These are phyloP conservation scores for Diaporthe helianthi DNA, from an alignment of 2,329 filamentous ascomycete genomes.

Conservation along the genomic window DNA sequence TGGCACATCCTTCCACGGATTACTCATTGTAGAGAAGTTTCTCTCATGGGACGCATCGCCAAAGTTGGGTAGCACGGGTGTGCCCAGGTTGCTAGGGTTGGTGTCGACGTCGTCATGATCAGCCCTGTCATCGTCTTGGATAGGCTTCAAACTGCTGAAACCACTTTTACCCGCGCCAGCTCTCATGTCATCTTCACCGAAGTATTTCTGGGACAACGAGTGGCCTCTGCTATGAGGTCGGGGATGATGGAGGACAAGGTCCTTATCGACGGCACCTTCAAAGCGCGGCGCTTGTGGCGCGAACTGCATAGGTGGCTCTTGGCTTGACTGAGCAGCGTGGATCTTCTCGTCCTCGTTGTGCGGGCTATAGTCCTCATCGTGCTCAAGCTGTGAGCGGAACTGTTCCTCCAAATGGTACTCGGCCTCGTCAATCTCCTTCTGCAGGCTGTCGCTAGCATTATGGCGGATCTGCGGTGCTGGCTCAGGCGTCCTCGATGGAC, in stretches of 20 bases:
- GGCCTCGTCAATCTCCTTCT: slow-evolving; percentile 84
- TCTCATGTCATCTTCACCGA: slow-evolving; percentile 59
- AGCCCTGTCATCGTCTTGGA: slow-evolving; percentile 58
- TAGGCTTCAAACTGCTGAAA: slow-evolving; percentile 47
- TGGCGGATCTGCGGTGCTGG: slow-evolving; percentile 59
- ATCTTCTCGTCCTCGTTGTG: slow-evolving; percentile 54
- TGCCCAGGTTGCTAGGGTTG: slow-evolving; percentile 75
- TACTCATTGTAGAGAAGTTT: slow-evolving; percentile 63
- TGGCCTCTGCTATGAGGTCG: slow-evolving; percentile 77
- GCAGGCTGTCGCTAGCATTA: slow-evolving; percentile 78
- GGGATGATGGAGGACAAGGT: slow-evolving; percentile 71
- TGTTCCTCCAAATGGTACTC: slow-evolving; percentile 86
- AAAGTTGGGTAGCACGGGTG: slow-evolving; percentile 61
- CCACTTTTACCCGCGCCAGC: slow-evolving; percentile 48
- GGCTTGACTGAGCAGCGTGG: slow-evolving; percentile 39
- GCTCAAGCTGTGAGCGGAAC: slow-evolving; percentile 78
- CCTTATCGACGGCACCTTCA: slow-evolving; percentile 59
- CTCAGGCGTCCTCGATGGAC: slow-evolving; percentile 62
- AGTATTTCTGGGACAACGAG: slow-evolving; percentile 73
- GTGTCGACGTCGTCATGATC: slow-evolving; percentile 71
- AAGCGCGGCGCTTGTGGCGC: slow-evolving; percentile 56
- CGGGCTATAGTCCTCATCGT: slow-evolving; percentile 75
- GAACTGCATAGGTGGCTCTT: slow-evolving; percentile 56
- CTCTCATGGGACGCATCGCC: slow-evolving; percentile 58
- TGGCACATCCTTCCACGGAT: slow-evolving; percentile 66